phyloP scores from a whole-genome alignment of 2,329 filamentous ascomycete species.

The Hypoxylon sp. region DNA sequence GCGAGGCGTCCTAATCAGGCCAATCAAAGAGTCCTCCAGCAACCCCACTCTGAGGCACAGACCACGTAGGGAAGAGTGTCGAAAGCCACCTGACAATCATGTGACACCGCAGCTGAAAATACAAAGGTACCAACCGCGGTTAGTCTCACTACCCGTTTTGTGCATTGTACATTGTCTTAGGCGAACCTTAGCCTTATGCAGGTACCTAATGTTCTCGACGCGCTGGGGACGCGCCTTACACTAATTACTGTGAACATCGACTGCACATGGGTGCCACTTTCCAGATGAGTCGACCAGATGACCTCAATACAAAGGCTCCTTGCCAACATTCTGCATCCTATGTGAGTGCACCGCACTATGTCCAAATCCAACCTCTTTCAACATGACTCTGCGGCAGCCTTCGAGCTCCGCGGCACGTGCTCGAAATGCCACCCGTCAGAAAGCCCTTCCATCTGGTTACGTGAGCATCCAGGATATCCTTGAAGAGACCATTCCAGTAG shows the following conservation, averaged over 20 bases:
- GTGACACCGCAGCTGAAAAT: conserved; percentile 41
- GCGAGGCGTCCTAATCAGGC: conserved; percentile 10
- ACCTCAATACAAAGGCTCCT: conserved; percentile 9
- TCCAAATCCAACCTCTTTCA: conserved; percentile 11
- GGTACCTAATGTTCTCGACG: conserved; percentile 30
- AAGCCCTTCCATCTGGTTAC: conserved; percentile 54
- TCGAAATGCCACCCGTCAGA: conserved; percentile 19
- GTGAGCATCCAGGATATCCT: conserved; percentile 58
- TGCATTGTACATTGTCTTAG: too few relatives aligned
- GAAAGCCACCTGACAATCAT: conserved; percentile 42
- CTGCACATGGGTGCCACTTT: not conserved
- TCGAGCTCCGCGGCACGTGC: conserved; percentile 31
- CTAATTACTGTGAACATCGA: not conserved
- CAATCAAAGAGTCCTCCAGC: conserved; percentile 22
- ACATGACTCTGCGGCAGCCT: conserved; percentile 38
- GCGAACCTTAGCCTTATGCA: too few relatives aligned
- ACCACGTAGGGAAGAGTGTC: conserved; percentile 13
- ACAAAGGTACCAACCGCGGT: conserved; percentile 4
- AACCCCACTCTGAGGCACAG: conserved; percentile 25
- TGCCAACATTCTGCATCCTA: conserved; percentile 16
- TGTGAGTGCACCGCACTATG: conserved; percentile 16
- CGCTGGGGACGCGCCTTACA: conserved; percentile 31
- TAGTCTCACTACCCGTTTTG: conserved; percentile 8
- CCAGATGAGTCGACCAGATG: conserved; percentile 19
- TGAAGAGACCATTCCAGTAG: conserved; percentile 51